A percentile compares a stretch with the other conserved stretches of the same genome.
Conservation (phyloP, 306 rosid species). For the Fragaria vesca region DNA sequence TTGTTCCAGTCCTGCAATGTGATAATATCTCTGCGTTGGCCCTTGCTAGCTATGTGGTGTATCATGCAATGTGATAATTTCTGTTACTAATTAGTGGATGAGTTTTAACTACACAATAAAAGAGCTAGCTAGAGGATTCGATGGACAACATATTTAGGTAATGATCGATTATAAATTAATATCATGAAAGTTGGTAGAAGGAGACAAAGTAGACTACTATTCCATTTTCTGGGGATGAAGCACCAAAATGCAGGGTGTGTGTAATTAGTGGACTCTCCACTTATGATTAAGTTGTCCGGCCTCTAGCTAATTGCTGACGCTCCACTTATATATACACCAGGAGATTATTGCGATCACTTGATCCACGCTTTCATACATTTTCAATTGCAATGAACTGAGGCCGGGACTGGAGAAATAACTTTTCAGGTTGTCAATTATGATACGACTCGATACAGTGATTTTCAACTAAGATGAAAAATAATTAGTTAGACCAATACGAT, state of each 20-base stretch:
- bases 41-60: no score
- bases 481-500: no score
- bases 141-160: not conserved
- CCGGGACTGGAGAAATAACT: not conserved
- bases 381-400: not conserved
- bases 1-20: no score
- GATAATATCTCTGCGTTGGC: no score
- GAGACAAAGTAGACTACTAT: not conserved
- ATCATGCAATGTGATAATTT: no score
- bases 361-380: not conserved
- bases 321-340: not conserved
- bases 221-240: constrained; percentile 3
- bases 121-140: no score
- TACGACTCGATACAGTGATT: not conserved
- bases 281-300: not conserved
- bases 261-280: constrained; percentile 10
- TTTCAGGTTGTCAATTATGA: not conserved
- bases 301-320: not conserved
- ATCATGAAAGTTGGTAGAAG: not conserved
- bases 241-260: not conserved
- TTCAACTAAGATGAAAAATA: not conserved
- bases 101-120: no score
- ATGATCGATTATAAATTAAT: not conserved
- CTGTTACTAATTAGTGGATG: no score
- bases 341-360: not conserved